These are phyloP conservation scores for Starmerella bombi DNA, from an alignment of 805 yeast species.

Conservation along the genomic window DNA sequence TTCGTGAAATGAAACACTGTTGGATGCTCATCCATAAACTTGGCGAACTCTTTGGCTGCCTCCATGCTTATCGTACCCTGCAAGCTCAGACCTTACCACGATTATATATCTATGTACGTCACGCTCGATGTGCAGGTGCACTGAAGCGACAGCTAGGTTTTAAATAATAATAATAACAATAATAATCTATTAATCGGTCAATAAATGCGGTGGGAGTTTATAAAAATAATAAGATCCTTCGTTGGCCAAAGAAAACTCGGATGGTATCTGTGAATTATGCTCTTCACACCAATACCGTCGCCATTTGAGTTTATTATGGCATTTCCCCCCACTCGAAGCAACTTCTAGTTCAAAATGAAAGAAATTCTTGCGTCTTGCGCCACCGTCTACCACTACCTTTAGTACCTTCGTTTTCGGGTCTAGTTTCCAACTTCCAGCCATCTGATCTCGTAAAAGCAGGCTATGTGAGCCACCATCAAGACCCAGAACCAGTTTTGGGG, in stretches of 20 bases:
- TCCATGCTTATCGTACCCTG: neutral
- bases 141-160: no score
- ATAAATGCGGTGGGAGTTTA: neutral
- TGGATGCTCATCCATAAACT: slow-evolving; percentile 58
- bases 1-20: slow-evolving; percentile 46
- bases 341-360: slow-evolving; percentile 55
- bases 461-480: slow-evolving; percentile 10
- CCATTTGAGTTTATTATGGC: slow-evolving; percentile 67
- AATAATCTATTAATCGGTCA: neutral
- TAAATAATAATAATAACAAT: no score
- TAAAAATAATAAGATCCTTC: slow-evolving; percentile 74
- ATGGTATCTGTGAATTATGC: slow-evolving; percentile 41
- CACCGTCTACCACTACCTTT: slow-evolving; percentile 30
- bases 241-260: slow-evolving; percentile 44
- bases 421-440: slow-evolving; percentile 36
- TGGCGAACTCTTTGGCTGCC: slow-evolving; percentile 28
- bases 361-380: slow-evolving; percentile 46
- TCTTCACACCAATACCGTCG: slow-evolving; percentile 44
- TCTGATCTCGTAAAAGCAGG: slow-evolving; percentile 4
- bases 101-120: no score
- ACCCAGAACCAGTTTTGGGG: slow-evolving; percentile 52
- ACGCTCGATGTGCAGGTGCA: no score
- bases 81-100: no score
- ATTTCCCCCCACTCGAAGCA: slow-evolving; percentile 44
- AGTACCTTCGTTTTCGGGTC: slow-evolving; percentile 42